Evolutionary conservation across 2,329 filamentous ascomycete species (phyloP).

Genomic region (Xylariaceae sp.): DNA sequence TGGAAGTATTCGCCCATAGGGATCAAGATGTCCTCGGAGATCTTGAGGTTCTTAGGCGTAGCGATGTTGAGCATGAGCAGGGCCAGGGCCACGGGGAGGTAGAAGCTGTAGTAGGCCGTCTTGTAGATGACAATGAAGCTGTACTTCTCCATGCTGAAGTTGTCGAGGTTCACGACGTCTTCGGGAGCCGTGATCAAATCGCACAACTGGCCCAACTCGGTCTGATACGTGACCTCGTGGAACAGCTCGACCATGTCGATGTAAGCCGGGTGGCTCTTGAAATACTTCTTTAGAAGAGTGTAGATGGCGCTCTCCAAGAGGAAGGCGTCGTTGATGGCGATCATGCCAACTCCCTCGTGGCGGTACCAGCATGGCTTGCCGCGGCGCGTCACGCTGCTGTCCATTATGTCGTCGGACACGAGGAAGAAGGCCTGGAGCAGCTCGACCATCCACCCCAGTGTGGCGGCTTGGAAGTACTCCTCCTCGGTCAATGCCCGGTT

Average conservation of each 20-base stretch:
- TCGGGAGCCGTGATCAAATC: constrained; percentile 95
- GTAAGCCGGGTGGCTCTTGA: constrained; percentile 82
- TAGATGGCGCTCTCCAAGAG: constrained; percentile 92
- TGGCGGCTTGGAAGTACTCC: constrained; percentile 83
- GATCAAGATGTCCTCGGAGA: constrained; percentile 87
- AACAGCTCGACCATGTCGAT: constrained; percentile 92
- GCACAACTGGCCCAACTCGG: constrained; percentile 90
- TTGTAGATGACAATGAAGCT: constrained; percentile 99
- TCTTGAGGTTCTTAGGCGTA: constrained; percentile 82
- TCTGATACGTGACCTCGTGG: constrained; percentile 91
- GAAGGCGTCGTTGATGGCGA: constrained; percentile 98
- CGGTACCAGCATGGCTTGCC: constrained; percentile 97
- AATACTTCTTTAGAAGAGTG: constrained; percentile 87
- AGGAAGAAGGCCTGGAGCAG: constrained; percentile 98
- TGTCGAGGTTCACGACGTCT: constrained; percentile 85
- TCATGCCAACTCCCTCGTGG: constrained; percentile 82
- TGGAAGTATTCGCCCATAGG: constrained; percentile 99
- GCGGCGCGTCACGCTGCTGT: constrained; percentile 88
- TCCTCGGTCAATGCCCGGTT: constrained; percentile 66
- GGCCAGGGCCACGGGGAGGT: constrained; percentile 89
- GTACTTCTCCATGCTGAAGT: constrained; percentile 95
- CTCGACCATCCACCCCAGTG: constrained; percentile 96
- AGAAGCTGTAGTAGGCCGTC: constrained; percentile 99
- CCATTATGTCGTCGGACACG: constrained; percentile 98
- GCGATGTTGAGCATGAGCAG: constrained; percentile 82